Conservation (phyloP, 352 stramenopile genomes). For the Pythium rishiriense region DNA sequence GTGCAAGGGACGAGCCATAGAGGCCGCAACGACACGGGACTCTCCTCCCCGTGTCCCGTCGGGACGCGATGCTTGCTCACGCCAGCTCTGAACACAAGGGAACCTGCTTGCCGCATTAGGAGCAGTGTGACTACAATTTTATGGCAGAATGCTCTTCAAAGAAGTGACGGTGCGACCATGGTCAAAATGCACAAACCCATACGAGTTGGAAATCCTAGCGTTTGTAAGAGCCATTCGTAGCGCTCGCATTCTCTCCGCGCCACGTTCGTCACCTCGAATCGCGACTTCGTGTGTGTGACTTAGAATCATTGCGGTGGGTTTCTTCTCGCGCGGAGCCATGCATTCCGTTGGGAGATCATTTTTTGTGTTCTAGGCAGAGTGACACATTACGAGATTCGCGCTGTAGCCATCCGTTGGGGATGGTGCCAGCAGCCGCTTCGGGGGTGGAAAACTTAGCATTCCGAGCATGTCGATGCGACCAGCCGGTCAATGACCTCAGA, state of each 20-base stretch:
- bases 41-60: too few relatives aligned
- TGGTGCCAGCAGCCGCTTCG: not conserved
- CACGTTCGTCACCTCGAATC: not conserved
- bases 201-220: too few relatives aligned
- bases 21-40: not conserved
- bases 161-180: too few relatives aligned
- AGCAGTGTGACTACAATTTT: not conserved
- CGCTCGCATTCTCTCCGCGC: too few relatives aligned
- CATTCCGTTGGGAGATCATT: not conserved
- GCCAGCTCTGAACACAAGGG: not conserved
- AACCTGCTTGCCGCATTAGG: not conserved
- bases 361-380: too few relatives aligned
- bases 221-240: too few relatives aligned
- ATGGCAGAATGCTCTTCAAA: too few relatives aligned
- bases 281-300: not conserved
- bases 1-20: not conserved
- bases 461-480: slow-evolving; percentile 3
- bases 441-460: not conserved
- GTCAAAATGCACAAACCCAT: too few relatives aligned
- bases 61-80: too few relatives aligned
- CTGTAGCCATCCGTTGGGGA: not conserved
- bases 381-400: too few relatives aligned
- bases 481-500: not conserved
- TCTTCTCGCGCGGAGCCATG: not conserved
- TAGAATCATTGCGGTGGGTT: too few relatives aligned